Conservation (phyloP, 768 basidiomycete genomes). For the Pisolithus microcarpus region DNA sequence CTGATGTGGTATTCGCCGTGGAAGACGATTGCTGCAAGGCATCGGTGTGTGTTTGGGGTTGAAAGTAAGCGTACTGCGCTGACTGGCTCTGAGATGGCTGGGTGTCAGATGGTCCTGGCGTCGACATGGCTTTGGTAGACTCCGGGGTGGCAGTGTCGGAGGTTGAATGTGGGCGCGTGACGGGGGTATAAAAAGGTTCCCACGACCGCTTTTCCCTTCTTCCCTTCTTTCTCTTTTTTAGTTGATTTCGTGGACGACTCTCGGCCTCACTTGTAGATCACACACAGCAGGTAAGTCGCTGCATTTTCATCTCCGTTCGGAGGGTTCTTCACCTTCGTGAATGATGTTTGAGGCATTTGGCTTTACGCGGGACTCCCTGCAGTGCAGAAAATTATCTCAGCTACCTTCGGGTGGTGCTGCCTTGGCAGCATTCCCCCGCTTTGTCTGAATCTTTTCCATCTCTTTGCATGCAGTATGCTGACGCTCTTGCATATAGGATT, state of each 20-base stretch:
- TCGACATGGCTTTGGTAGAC: conserved; percentile 24
- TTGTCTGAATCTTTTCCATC: conserved; percentile 30
- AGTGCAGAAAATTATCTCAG: conserved; percentile 84
- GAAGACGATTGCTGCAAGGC: conserved; percentile 16
- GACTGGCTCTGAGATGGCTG: conserved; percentile 26
- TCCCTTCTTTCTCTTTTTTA: conserved; percentile 6
- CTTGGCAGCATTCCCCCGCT: conserved; percentile 39
- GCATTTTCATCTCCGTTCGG: not conserved
- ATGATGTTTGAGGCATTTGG: conserved; percentile 95
- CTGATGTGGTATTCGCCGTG: conserved; percentile 10
- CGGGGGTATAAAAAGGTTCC: conserved; percentile 17
- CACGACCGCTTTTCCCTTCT: conserved; percentile 3
- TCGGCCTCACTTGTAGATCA: not conserved
- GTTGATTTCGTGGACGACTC: conserved; percentile 17
- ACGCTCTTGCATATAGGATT: conserved; percentile 21
- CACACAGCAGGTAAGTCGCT: not conserved
- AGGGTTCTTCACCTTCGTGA: not conserved
- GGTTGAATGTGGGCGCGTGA: conserved; percentile 10
- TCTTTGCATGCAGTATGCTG: conserved; percentile 2
- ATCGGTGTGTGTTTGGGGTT: conserved; percentile 15
- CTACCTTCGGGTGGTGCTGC: conserved; percentile 69
- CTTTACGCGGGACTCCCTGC: conserved; percentile 69
- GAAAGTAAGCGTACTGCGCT: conserved; percentile 12
- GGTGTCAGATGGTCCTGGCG: conserved; percentile 25
- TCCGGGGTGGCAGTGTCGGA: conserved; percentile 22